A percentile compares a stretch with the other conserved stretches of the same genome.
Conservation (phyloP, 202 grass and related monocot genomes). For the Dendrocalamus latiflorus region DNA sequence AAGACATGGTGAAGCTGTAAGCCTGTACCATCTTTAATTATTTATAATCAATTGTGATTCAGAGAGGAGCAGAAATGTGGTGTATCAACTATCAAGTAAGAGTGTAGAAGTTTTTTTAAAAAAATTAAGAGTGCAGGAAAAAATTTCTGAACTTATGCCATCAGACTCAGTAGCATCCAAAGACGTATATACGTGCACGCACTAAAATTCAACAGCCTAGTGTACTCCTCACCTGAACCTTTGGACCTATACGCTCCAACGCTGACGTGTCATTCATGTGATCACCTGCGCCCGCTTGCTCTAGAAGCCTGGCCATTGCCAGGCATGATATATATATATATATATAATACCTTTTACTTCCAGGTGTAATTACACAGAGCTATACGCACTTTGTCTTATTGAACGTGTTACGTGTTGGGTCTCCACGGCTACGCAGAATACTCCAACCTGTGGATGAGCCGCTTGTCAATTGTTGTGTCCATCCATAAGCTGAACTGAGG, state of each 20-base stretch:
- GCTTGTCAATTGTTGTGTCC: background rate
- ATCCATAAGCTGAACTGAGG: background rate
- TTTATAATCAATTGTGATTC: background rate
- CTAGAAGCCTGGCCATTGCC: background rate
- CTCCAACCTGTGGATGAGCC: slow-evolving; percentile 1
- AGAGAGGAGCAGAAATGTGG: background rate
- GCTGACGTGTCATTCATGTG: background rate
- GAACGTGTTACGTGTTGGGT: background rate
- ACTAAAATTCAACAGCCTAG: background rate
- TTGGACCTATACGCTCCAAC: background rate
- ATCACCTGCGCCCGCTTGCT: background rate
- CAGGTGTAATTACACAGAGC: too few relatives aligned
- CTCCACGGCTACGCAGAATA: background rate
- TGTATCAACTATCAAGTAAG: background rate
- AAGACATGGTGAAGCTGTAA: background rate
- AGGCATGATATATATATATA: background rate
- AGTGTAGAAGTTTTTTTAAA: background rate
- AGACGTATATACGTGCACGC: background rate
- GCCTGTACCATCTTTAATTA: background rate
- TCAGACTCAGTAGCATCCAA: background rate
- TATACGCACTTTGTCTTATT: background rate
- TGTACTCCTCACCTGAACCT: background rate
- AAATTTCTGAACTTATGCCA: background rate
- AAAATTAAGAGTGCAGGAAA: background rate
- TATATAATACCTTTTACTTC: too few relatives aligned